Evolutionary conservation across 2,329 filamentous ascomycete genomes (phyloP), one percentile per base, ranked within the genome.

Genomic region (Penicillium oxalicum): DNA sequence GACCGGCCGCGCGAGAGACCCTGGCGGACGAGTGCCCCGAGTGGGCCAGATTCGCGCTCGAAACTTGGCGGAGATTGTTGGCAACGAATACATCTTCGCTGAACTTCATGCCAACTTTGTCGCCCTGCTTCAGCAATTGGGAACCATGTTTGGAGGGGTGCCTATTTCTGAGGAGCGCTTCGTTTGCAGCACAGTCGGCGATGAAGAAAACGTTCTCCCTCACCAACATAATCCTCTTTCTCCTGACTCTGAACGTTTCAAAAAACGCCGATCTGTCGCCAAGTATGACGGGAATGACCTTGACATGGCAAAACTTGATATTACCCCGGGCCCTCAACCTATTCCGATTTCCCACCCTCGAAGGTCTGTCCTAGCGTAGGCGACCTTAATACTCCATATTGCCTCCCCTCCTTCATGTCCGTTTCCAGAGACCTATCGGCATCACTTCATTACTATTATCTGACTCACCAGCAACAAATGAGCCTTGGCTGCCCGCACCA

Each of bases 41-140:
- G 71, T 70, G 4, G 76, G 76, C 41, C 76, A 78, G 47, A 75
- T 77, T 57, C 74, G 75, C 41, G 77, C 78, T 24, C 74, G 79
- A 52, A 78, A 76, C 47, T 65, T 82, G n/a, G 73, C 75, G 11
- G 79, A 82, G 59, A 80, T 82, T 43, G 76, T 80, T 5, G 79
- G 78, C 34, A 76, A 79, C 48, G 77, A 79, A 49, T 74, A 76
- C 62, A 77, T 82, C 55, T 82, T 82, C 56, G 74, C 79, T 9
- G 75, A 80, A 53, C 63, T 81, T 7, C 79, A 82, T 60, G 73
- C 72, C 29, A 68, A 76, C 46, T 81, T 82, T 61, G 72, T 75
- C 13, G 70, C 67, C n/a, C 58, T 77, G n/a, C 59, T 77, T 5
- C 71, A 73, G 50, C 71, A 74, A 50, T 58, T 77, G 25, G 70